These are phyloP conservation scores for Astragalus glycyphyllos DNA, from an alignment of 306 rosid genomes.

Conservation along the genomic window DNA sequence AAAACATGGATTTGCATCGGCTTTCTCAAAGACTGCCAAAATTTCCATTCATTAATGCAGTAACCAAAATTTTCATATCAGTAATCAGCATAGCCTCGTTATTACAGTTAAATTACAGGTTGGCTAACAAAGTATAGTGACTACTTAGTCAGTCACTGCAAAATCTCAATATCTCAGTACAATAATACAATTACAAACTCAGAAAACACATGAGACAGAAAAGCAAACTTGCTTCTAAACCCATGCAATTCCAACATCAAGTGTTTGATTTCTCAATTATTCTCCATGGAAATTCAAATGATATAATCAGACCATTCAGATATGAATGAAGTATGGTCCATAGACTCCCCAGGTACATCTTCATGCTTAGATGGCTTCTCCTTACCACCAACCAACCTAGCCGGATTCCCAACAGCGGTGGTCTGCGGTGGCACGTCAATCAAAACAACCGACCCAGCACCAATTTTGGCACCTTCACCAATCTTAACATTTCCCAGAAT, in stretches of 20 bases:
- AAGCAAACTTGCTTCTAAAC: background rate
- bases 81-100: conserved; percentile 5
- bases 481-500: conserved; percentile 82
- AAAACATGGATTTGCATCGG: too few species aligned
- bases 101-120: conserved; percentile 24
- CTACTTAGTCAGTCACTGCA: conserved; percentile 1
- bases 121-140: conserved; percentile 14
- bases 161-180: conserved; percentile 4
- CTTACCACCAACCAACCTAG: conserved; percentile 93
- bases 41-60: conserved; percentile 7
- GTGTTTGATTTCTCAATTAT: background rate
- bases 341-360: conserved; percentile 95
- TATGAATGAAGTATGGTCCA: conserved; percentile 95
- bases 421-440: conserved; percentile 82
- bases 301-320: conserved; percentile 96
- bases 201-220: background rate
- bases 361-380: conserved; percentile 73
- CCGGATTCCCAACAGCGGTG: conserved; percentile 85
- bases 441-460: conserved; percentile 92
- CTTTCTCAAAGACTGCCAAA: background rate
- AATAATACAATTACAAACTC: background rate
- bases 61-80: conserved; percentile 3
- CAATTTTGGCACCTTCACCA: conserved; percentile 91
- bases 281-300: conserved; percentile 45
- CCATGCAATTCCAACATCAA: conserved; percentile 15